Conservation (phyloP, 1,284 basidiomycete species). For the Anthracocystis panici-leucophaei region DNA sequence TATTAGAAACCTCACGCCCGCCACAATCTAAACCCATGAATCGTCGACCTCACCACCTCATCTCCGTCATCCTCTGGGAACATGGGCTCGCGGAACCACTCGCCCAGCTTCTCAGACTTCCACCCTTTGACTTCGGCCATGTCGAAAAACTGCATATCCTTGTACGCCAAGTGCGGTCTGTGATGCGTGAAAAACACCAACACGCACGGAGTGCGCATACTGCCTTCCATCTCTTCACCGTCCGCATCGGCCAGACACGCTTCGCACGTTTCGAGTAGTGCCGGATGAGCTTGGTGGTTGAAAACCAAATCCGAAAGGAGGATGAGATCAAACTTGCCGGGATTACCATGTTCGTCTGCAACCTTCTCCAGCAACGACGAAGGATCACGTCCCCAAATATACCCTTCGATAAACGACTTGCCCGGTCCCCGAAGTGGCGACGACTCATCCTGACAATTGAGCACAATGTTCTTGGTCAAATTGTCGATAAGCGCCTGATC, state of each 20-base stretch:
- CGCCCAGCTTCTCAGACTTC: constrained; percentile 80
- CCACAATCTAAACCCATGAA: constrained; percentile 57
- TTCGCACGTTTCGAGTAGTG: constrained; percentile 83
- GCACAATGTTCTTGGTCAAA: constrained; percentile 77
- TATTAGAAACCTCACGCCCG: constrained; percentile 9
- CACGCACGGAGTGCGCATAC: constrained; percentile 72
- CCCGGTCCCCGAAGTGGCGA: constrained; percentile 36
- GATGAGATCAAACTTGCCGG: constrained; percentile 79
- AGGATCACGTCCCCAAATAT: constrained; percentile 86
- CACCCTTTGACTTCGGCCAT: constrained; percentile 79
- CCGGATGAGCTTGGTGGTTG: constrained; percentile 80
- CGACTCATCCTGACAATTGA: constrained; percentile 73
- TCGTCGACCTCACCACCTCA: constrained; percentile 53
- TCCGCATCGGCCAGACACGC: constrained; percentile 66
- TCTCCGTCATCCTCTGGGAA: constrained; percentile 63
- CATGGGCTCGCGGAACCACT: constrained; percentile 74
- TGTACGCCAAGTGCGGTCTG: constrained; percentile 81
- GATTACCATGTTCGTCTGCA: constrained; percentile 35
- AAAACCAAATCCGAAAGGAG: constrained; percentile 93
- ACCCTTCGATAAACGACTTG: constrained; percentile 74
- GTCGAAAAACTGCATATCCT: constrained; percentile 85
- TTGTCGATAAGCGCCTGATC: constrained; percentile 84
- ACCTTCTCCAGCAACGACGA: constrained; percentile 73
- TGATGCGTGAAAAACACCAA: constrained; percentile 95
- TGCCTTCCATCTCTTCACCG: constrained; percentile 16